Base-by-base conservation (phyloP, 2,329 filamentous ascomycete species). In the Colletotrichum sp. region DNA sequence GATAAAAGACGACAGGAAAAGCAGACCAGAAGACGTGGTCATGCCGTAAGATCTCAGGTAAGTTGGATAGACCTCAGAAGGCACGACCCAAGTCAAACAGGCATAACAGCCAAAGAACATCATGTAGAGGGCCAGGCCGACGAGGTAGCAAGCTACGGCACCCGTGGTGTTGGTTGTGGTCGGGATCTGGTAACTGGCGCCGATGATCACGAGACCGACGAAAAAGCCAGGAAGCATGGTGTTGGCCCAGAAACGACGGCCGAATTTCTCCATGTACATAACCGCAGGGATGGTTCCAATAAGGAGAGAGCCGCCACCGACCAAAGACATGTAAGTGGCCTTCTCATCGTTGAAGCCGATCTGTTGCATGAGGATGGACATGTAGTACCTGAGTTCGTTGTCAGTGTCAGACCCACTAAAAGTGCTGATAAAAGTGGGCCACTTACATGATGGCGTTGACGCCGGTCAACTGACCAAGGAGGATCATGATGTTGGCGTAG, bases 21-120 rank as follows among this genome's bases (percentile, higher is more conserved):
- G 87, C 77, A 92, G 91, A 3, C 90, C 92, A 63, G 93, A 92
- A 0, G 92, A 93, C 0, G 90, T 93, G 6, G 92, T 93, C 93
- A 95, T 95, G 76, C 93, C 93, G 82, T 95, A 95, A 13, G 88
- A 91, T 66, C 93, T 90, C 1, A 95, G 89, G 80, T 95, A 94
- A 0, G 93, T 94, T 0, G 93, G 93, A 83, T 94, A 95, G 8
- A 93, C 92, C 79, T 95, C 93, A 0, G 91, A 90, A 0, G 93
- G 93, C 3, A 93, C 84, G 10, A 93, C 92, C 92, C 92, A 93
- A 1, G 92, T 93, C 55, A 93, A 82, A 74, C 90, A 92, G 4
- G 92, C 90, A 79, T 93, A 93, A 3, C 88, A 91, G 16, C 92
- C 36, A 77, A 94, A 94, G 86, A 94, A 93, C 34, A 89, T 87